phyloP scores from a whole-genome alignment of 176 grass and related monocot genomes.

The Carex littledalei region DNA sequence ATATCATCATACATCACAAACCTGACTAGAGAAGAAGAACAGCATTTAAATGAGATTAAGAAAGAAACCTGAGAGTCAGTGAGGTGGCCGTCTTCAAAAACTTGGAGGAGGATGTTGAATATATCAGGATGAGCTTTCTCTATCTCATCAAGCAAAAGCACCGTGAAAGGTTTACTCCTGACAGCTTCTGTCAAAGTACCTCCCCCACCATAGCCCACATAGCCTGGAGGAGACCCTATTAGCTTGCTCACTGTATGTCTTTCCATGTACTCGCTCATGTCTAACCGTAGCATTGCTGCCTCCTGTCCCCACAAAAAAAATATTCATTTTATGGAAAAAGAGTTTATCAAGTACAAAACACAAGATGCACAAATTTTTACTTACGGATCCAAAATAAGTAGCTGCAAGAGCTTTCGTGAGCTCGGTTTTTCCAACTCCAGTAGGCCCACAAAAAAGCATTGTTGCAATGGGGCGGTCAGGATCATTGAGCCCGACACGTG shows the following conservation, averaged over 20 bases:
- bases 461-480: constrained; percentile 84
- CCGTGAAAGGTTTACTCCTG: constrained; percentile 78
- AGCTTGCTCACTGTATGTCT: constrained; percentile 83
- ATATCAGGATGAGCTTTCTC: constrained; percentile 99
- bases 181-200: constrained; percentile 95
- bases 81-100: constrained; percentile 94
- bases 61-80: constrained; percentile 67
- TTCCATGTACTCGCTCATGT: constrained; percentile 99
- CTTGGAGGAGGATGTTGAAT: constrained; percentile 95
- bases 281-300: constrained; percentile 74
- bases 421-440: constrained; percentile 95
- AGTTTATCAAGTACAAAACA: background rate
- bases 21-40: background rate
- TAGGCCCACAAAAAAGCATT: constrained; percentile 87
- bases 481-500: constrained; percentile 76
- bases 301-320: constrained; percentile 52
- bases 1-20: background rate
- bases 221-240: constrained; percentile 97
- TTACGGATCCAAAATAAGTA: constrained; percentile 86
- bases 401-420: constrained; percentile 78
- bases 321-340: background rate
- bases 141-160: constrained; percentile 91
- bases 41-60: background rate
- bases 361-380: constrained; percentile 19
- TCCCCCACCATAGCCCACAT: constrained; percentile 83